Base-by-base conservation (phyloP, 768 basidiomycete species). In the Botryobasidium botryosum region DNA sequence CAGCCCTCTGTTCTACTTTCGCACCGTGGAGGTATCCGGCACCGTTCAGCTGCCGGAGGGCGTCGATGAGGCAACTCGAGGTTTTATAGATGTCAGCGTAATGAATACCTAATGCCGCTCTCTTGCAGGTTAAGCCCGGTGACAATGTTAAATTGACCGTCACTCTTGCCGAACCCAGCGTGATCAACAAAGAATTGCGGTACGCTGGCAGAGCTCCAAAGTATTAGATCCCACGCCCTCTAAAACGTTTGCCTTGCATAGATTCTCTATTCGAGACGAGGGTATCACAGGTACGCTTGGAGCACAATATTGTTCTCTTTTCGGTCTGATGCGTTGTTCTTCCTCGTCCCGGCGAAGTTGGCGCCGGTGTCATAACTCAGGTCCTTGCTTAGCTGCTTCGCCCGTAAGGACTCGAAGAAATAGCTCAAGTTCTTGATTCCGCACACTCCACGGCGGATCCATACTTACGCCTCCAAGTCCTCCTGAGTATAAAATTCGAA, bases 111-210 rank as follows among this genome's bases (percentile, higher is more conserved):
- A n/a, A n/a, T n/a, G n/a, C n/a, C n/a, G n/a, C n/a, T n/a, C n/a
- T n/a, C n/a, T n/a, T n/a, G n/a, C 53, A 83, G 77, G 77, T 96
- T 53, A 91, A 94, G 86, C 92, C 92, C 40, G 92, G 92, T 50
- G 92, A 97, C 66, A 92, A 92, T 56, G 79, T 97, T 43, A 88
- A 94, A 64, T 78, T 97, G 68, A 69, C 85, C 44, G 87, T 83
- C 58, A 66, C 72, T 21, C 71, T 96, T 29, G 70, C 79, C 23
- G 76, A 78, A 54, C 85, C 91, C 56, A 78, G 92, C 50, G 88
- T 87, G 20, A 71, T 83, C 35, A 91, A 96, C 62, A 70, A 75
- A 51, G 88, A 91, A 43, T 77, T 79, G 48, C 75, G 90, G 76
- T 68, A 53, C 18, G 61, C 52, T 56, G 52, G 21, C 26, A 36